Conservation (phyloP, 1,284 basidiomycete species). For the Ustilago curta region DNA sequence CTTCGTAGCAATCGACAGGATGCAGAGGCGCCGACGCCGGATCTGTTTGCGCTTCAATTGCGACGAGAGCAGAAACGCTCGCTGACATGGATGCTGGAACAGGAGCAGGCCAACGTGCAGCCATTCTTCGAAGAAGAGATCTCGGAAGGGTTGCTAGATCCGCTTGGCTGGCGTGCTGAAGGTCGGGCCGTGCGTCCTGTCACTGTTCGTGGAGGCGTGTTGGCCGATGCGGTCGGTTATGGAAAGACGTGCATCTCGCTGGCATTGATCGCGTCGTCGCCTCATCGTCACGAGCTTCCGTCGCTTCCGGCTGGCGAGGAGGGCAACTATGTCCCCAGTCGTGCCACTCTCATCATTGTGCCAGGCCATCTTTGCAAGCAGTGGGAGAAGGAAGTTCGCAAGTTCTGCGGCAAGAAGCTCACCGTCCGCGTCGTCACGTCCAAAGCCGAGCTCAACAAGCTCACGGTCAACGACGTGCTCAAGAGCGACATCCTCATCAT, state of each 20-base stretch:
- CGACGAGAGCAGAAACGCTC: conserved; percentile 90
- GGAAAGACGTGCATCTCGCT: conserved; percentile 96
- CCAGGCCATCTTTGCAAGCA: conserved; percentile 89
- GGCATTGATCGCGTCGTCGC: conserved; percentile 73
- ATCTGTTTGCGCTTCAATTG: conserved; percentile 76
- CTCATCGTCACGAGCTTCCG: conserved; percentile 26
- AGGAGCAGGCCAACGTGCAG: conserved; percentile 74
- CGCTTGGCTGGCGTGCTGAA: conserved; percentile 91
- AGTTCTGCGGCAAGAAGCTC: conserved; percentile 79
- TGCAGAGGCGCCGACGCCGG: conserved; percentile 80
- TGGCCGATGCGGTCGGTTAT: conserved; percentile 95
- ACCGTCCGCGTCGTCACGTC: conserved; percentile 79
- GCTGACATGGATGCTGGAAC: conserved; percentile 88
- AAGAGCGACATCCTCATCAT: conserved; percentile 89
- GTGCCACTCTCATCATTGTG: conserved; percentile 86
- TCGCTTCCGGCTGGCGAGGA: conserved; percentile 75
- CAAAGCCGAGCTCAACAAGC: conserved; percentile 78
- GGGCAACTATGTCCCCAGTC: conserved; percentile 79
- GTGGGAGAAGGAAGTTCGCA: conserved; percentile 86
- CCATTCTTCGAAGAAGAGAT: conserved; percentile 92
- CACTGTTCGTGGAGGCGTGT: conserved; percentile 84
- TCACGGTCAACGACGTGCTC: conserved; percentile 81
- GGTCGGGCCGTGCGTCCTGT: conserved; percentile 84
- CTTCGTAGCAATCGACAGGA: conserved; percentile 84
- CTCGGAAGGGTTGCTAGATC: conserved; percentile 84